These are phyloP conservation scores for Eucalyptus urophylla DNA, from an alignment of 345 rosid species.

Conservation along the genomic window DNA sequence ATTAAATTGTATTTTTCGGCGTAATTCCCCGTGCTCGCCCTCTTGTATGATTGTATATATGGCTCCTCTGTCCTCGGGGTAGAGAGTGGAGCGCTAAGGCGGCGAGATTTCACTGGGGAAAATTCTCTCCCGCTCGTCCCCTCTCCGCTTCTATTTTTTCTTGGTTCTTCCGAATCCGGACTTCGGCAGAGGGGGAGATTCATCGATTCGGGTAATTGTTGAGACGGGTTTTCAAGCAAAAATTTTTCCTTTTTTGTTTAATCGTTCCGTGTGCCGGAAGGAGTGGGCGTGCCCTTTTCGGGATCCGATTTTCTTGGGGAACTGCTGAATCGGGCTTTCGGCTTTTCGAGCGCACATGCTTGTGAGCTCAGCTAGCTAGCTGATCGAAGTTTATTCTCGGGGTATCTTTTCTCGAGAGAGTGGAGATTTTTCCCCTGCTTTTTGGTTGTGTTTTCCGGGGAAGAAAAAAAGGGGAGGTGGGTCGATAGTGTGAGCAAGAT, in stretches of 20 bases:
- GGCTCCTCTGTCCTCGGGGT: not conserved
- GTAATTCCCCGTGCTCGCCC: not conserved
- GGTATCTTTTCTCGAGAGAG: not conserved
- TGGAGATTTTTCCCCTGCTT: not conserved
- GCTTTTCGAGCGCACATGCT: not conserved
- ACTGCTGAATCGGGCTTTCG: not conserved
- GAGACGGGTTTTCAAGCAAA: not conserved
- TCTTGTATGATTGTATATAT: not conserved
- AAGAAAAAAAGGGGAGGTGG: not conserved
- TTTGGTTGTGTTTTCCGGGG: not conserved
- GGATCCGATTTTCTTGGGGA: not conserved
- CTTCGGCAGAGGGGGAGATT: not conserved
- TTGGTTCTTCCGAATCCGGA: not conserved
- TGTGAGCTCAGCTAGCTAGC: not conserved
- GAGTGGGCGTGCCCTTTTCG: not conserved
- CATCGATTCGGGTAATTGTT: not conserved
- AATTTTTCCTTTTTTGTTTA: not conserved
- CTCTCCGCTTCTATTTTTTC: not conserved
- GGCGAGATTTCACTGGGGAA: not conserved
- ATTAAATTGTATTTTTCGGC: not conserved
- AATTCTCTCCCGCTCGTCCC: not conserved
- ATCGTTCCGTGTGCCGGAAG: not conserved
- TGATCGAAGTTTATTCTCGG: not conserved
- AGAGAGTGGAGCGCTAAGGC: not conserved
- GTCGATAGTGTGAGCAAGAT: not conserved